Evolutionary conservation across 805 yeast species (phyloP).

Genomic region (Monosporozyma siamensis): DNA sequence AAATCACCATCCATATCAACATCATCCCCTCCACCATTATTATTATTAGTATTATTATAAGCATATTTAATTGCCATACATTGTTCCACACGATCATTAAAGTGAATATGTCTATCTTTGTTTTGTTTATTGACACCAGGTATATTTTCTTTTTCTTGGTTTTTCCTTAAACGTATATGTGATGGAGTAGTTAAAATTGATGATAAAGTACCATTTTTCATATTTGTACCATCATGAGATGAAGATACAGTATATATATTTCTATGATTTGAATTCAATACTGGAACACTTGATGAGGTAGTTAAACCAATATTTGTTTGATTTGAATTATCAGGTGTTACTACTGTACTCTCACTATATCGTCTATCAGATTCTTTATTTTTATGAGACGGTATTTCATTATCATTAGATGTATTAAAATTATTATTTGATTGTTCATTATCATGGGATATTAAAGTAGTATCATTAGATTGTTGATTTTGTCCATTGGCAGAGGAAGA

Average conservation of each 20-base stretch:
- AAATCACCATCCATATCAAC: neutral
- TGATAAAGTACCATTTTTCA: constrained; percentile 2
- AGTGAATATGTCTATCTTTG: constrained; percentile 62
- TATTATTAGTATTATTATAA: constrained; percentile 27
- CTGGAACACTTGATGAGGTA: neutral
- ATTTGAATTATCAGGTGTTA: neutral
- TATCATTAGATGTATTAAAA: neutral
- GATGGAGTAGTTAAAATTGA: constrained; percentile 15
- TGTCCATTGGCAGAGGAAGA: neutral
- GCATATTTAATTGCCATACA: constrained; percentile 60
- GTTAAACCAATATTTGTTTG: no score
- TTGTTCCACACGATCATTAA: constrained; percentile 89
- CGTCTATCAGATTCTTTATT: neutral
- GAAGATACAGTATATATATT: neutral
- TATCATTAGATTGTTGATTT: neutral
- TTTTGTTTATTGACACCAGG: constrained; percentile 8
- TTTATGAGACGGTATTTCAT: neutral
- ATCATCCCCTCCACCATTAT: constrained; percentile 16
- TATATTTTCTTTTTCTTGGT: neutral
- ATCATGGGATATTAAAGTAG: no score
- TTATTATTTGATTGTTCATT: neutral
- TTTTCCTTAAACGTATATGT: constrained; percentile 1
- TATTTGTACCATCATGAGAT: neutral
- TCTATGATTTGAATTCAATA: constrained; percentile 2
- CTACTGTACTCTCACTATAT: neutral